phyloP scores from a whole-genome alignment of 148 eudicot genomes.

The Cornus suecica region DNA sequence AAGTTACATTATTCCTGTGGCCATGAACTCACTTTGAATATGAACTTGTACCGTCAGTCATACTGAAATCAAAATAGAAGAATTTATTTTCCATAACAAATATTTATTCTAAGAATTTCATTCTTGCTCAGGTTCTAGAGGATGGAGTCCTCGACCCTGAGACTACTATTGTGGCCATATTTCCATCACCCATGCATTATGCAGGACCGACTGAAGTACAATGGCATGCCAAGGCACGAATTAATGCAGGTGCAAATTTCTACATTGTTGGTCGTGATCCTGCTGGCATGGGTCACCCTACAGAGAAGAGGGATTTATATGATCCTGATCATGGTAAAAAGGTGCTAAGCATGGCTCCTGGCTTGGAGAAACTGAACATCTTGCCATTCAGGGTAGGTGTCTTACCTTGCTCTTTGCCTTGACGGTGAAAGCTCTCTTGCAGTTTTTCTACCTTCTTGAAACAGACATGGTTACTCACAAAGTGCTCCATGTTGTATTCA shows the following conservation, averaged over 20 bases:
- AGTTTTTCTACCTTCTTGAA: not conserved
- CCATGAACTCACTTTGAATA: not conserved
- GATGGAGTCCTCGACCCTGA: conserved; percentile 83
- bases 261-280: conserved; percentile 93
- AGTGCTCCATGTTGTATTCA: not conserved
- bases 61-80: not conserved
- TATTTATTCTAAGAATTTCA: not conserved
- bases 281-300: conserved; percentile 88
- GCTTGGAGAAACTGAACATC: conserved; percentile 75
- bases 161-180: conserved; percentile 85
- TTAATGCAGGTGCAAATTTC: conserved; percentile 89
- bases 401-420: not conserved
- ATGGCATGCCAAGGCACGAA: conserved; percentile 92
- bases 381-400: conserved; percentile 75
- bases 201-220: conserved; percentile 95
- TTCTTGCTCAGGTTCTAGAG: conserved; percentile 60
- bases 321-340: conserved; percentile 94
- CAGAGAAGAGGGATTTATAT: conserved; percentile 77
- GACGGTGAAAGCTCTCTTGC: not conserved
- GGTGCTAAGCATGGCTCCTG: conserved; percentile 88
- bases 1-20: not conserved
- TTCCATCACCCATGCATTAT: conserved; percentile 93
- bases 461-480: not conserved
- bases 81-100: not conserved
- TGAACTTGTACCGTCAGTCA: not conserved